These are phyloP conservation scores for Sisymbrium irio DNA, from an alignment of 345 rosid species.

Conservation along the genomic window DNA sequence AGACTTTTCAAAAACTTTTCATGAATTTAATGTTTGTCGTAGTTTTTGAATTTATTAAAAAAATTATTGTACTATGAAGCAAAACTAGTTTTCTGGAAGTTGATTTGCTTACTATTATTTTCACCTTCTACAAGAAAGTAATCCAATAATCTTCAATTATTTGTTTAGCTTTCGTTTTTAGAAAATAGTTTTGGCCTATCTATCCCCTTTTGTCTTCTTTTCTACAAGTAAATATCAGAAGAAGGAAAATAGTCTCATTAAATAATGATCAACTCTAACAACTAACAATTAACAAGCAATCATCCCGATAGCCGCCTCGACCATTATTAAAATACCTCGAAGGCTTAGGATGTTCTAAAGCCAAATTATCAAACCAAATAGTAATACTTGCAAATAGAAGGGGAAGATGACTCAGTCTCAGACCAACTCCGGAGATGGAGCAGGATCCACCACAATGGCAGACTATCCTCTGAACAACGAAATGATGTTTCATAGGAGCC, in stretches of 20 bases:
- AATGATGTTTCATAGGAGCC: conserved; percentile 42
- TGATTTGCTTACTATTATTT: too few species aligned
- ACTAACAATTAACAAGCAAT: background rate
- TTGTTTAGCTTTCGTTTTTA: background rate
- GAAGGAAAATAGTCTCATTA: background rate
- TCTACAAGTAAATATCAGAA: background rate
- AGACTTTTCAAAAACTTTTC: too few species aligned
- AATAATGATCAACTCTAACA: background rate
- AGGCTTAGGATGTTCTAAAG: background rate
- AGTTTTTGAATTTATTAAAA: too few species aligned
- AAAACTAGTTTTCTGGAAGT: too few species aligned
- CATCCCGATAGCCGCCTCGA: background rate
- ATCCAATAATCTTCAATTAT: too few species aligned
- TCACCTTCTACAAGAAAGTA: too few species aligned
- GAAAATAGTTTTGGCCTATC: background rate
- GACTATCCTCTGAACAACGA: conserved; percentile 43
- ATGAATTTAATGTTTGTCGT: too few species aligned
- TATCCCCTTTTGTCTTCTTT: background rate
- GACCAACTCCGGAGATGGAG: conserved; percentile 35
- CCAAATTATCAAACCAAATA: background rate
- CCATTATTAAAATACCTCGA: background rate
- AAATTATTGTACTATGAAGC: too few species aligned
- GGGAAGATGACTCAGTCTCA: conserved; percentile 31
- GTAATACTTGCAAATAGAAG: background rate
- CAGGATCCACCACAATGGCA: conserved; percentile 24